Conservation (phyloP, 345 rosid species). For the Trapa bicornis region DNA sequence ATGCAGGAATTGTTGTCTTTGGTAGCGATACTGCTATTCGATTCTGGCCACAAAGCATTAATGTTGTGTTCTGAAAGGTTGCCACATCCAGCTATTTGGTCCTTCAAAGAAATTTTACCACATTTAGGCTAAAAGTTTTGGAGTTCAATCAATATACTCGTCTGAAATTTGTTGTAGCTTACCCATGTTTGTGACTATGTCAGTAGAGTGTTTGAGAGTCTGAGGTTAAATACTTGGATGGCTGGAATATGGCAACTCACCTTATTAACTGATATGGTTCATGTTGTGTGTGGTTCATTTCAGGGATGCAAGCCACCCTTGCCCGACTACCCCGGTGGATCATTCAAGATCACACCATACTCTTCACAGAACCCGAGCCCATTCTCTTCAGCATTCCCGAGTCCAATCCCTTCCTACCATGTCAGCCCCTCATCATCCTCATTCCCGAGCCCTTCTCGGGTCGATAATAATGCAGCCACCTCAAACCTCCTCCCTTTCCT, state of each 20-base stretch:
- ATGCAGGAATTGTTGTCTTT: not conserved
- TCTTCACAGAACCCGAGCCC: slow-evolving; percentile 85
- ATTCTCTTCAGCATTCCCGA: slow-evolving; percentile 71
- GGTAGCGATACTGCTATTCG: too few species aligned
- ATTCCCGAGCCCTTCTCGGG: slow-evolving; percentile 74
- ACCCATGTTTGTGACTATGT: not conserved
- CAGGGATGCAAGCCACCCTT: slow-evolving; percentile 73
- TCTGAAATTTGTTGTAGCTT: too few species aligned
- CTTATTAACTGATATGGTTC: too few species aligned
- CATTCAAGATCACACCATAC: slow-evolving; percentile 48
- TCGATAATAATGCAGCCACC: slow-evolving; percentile 34
- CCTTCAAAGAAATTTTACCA: too few species aligned
- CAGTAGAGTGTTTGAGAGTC: not conserved
- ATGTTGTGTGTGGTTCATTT: not conserved
- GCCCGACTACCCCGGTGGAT: slow-evolving; percentile 46
- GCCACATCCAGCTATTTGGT: too few species aligned
- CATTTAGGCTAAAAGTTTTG: too few species aligned
- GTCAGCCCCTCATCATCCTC: slow-evolving; percentile 81
- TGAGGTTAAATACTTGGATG: not conserved
- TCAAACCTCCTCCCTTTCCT: slow-evolving; percentile 52
- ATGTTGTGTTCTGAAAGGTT: not conserved
- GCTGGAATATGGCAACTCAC: not conserved
- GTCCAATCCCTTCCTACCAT: slow-evolving; percentile 89
- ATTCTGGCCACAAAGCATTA: too few species aligned
- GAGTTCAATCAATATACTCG: too few species aligned